Evolutionary conservation across 345 rosid species (phyloP).

Genomic region (Euphorbia peplus): DNA sequence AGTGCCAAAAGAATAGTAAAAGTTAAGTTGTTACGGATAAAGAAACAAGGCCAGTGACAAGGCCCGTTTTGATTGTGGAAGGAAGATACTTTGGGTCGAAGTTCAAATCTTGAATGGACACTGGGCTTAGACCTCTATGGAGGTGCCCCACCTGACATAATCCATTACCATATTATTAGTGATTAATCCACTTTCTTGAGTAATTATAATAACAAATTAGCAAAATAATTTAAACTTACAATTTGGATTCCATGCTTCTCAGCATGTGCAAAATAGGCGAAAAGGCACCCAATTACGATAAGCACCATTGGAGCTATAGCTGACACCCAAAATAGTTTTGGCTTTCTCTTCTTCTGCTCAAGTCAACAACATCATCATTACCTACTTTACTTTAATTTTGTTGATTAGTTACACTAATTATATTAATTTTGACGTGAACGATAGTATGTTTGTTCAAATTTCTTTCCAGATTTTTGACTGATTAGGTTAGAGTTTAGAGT

Average conservation of each 20-base stretch:
- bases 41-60: constrained; percentile 64
- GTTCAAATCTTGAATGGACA: constrained; percentile 47
- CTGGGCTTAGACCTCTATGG: constrained; percentile 74
- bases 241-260: constrained; percentile 60
- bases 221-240: no score
- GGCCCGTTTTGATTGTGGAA: constrained; percentile 49
- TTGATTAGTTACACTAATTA: no score
- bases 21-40: constrained; percentile 50
- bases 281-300: constrained; percentile 59
- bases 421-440: no score
- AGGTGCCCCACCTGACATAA: constrained; percentile 66
- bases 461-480: no score
- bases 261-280: constrained; percentile 56
- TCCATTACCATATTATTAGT: neutral
- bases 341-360: constrained; percentile 53
- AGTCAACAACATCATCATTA: neutral
- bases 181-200: neutral
- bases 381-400: no score
- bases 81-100: constrained; percentile 60
- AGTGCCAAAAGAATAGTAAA: neutral
- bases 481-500: no score
- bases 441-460: no score
- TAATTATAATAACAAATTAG: no score
- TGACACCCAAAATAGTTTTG: constrained; percentile 84
- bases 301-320: constrained; percentile 80